A percentile compares a stretch with the other conserved stretches of the same genome.
These are phyloP conservation scores for Termitomyces sp. DNA, from an alignment of 768 basidiomycete species.

Conservation along the genomic window DNA sequence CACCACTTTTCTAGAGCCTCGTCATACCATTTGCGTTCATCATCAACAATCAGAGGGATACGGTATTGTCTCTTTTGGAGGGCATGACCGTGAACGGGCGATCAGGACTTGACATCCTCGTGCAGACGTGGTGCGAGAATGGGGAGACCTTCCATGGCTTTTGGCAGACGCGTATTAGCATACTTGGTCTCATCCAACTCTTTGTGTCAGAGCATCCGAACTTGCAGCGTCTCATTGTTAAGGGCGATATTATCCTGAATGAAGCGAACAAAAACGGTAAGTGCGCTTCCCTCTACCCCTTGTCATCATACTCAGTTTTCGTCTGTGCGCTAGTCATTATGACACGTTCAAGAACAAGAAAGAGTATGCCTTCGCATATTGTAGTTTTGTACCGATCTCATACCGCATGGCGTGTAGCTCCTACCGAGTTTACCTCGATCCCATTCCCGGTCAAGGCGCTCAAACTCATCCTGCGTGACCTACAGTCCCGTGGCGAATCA, in stretches of 20 bases:
- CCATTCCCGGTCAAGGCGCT: conserved; percentile 90
- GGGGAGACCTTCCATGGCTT: conserved; percentile 92
- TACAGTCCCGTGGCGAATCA: conserved; percentile 74
- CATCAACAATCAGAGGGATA: conserved; percentile 80
- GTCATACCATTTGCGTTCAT: conserved; percentile 93
- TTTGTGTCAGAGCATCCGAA: conserved; percentile 62
- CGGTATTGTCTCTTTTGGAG: conserved; percentile 74
- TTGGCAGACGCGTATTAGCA: conserved; percentile 87
- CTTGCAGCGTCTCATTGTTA: conserved; percentile 67
- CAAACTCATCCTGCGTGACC: conserved; percentile 81
- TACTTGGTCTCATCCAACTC: conserved; percentile 73
- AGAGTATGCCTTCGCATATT: conserved; percentile 47
- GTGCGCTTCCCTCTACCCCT: conserved; percentile 19
- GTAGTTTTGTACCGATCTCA: conserved; percentile 10
- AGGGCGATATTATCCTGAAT: conserved; percentile 87
- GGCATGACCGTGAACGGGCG: conserved; percentile 53
- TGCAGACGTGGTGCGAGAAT: conserved; percentile 93
- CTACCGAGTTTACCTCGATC: conserved; percentile 80
- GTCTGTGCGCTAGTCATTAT: conserved; percentile 70
- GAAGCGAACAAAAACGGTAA: conserved; percentile 77
- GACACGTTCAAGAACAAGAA: conserved; percentile 89
- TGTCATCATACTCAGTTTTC: conserved; percentile 15
- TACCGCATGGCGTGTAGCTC: conserved; percentile 42
- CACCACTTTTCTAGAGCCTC: conserved; percentile 52
- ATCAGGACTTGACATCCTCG: conserved; percentile 78